phyloP scores from a whole-genome alignment of 2,329 filamentous ascomycete species.

The Trichophyton simii region DNA sequence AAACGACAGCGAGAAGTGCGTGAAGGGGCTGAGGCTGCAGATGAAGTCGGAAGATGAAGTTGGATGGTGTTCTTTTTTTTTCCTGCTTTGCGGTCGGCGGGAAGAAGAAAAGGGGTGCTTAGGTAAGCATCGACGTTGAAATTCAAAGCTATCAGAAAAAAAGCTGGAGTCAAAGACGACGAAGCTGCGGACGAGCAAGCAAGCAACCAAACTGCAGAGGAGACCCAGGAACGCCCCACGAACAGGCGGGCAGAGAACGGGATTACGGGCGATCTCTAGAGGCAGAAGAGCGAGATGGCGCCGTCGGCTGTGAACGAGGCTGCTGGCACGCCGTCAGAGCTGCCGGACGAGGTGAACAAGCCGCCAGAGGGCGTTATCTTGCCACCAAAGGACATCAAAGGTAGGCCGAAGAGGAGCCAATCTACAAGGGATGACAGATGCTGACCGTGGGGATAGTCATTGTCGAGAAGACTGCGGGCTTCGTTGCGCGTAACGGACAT shows the following conservation, averaged over 20 bases:
- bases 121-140: neutral
- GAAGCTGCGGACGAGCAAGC: neutral
- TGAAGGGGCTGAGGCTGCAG: neutral
- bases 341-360: conserved; percentile 52
- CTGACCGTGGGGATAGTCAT: conserved; percentile 38
- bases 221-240: neutral
- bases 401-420: conserved; percentile 22
- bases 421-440: conserved; percentile 3
- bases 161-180: neutral
- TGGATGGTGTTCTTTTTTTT: neutral
- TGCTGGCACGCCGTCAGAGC: conserved; percentile 21
- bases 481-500: conserved; percentile 57
- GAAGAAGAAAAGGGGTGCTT: conserved; percentile 1
- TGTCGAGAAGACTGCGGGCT: conserved; percentile 90
- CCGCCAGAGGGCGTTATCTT: conserved; percentile 73
- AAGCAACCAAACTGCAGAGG: neutral
- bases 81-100: neutral
- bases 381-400: conserved; percentile 71
- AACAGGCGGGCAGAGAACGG: too few relatives aligned
- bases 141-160: neutral
- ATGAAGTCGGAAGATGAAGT: neutral
- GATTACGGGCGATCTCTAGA: too few relatives aligned
- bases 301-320: conserved; percentile 29
- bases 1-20: neutral
- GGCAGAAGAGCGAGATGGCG: conserved; percentile 22